Base-by-base conservation (phyloP, 1,284 basidiomycete genomes). In the Ceratobasidium sp. region DNA sequence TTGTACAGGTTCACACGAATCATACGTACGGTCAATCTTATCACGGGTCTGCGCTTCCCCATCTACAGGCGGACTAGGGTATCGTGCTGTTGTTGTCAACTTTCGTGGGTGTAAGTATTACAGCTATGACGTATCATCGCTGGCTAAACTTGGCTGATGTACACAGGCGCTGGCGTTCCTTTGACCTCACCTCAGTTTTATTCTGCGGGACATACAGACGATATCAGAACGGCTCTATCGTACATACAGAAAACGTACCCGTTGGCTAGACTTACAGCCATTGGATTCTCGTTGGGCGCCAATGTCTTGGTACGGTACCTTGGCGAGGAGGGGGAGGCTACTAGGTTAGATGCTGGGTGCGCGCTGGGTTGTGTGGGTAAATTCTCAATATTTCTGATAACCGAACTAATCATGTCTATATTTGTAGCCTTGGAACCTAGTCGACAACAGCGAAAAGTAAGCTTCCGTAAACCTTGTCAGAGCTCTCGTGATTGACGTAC, bases 231-330 rank as follows among this genome's bases (percentile, higher is more conserved):
- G 76, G 94, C 95, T 0, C 85, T 97, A 61, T 89, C 94, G 83
- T 94, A 94, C 85, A 90, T 99, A 71, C 88, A 92, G 5, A 85
- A 90, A 78, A 86, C 87, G 78, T 97, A 93, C 82, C 97, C 98
- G 1, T 86, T 89, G 28, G 95, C 97, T 0, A 94, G 93, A 7
- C 86, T 99, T 55, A 87, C 97, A 44, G 97, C 95, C 13, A 86
- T 98, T 40, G 96, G 96, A 6, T 99, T 98, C 87, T 98, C 96
- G 2, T 90, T 99, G 64, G 98, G 97, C 70, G 95, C 97, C 51
- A 95, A 96, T 83, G 93, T 99, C 58, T 86, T 99, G 80, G 93
- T 95, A n/a, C 91, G 95, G 80, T 98, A 98, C 85, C 87, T 97
- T 68, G 96, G 95, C 6, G 93, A 98, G 85, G 94, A 97, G 83